A percentile compares a stretch with the other conserved stretches of the same genome.
Evolutionary conservation across 768 basidiomycete genomes (phyloP).

Genomic region (Boletus reticuloceps): DNA sequence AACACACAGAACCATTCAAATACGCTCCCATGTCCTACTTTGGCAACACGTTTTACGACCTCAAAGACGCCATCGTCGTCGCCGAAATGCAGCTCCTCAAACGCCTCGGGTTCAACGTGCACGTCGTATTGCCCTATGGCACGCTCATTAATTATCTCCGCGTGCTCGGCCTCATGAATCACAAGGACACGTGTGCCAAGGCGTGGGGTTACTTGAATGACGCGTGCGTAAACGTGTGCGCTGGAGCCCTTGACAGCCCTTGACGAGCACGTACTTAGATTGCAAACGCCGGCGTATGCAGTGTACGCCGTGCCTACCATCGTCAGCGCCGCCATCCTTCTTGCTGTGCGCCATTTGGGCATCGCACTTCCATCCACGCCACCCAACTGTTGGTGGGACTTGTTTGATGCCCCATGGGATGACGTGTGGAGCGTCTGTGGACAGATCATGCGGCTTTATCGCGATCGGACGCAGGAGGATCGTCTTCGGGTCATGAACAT

Average conservation of each 20-base stretch:
- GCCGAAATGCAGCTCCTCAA: constrained; percentile 98
- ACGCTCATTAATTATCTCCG: constrained; percentile 93
- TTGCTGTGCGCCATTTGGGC: constrained; percentile 67
- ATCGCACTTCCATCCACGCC: constrained; percentile 72
- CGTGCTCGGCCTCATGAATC: constrained; percentile 80
- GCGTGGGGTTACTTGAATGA: constrained; percentile 98
- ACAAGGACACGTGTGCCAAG: constrained; percentile 62
- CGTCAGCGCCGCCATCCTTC: constrained; percentile 85
- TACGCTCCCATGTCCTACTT: constrained; percentile 90
- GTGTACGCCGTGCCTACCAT: constrained; percentile 87
- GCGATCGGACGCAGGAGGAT: constrained; percentile 44
- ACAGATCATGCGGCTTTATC: constrained; percentile 80
- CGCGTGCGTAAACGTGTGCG: constrained; percentile 58
- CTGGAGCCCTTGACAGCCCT: too few species aligned
- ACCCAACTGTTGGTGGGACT: constrained; percentile 85
- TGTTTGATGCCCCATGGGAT: constrained; percentile 91
- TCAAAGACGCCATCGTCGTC: constrained; percentile 91
- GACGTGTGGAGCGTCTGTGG: constrained; percentile 86
- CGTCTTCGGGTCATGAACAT: constrained; percentile 51
- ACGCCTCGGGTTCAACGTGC: constrained; percentile 91
- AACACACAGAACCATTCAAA: constrained; percentile 43
- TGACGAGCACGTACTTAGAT: constrained; percentile 41
- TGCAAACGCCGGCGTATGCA: constrained; percentile 92
- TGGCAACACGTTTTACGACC: constrained; percentile 84
- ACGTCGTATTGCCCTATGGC: constrained; percentile 90